phyloP scores from a whole-genome alignment of 1,284 basidiomycete genomes.

The Leccinum fallax region DNA sequence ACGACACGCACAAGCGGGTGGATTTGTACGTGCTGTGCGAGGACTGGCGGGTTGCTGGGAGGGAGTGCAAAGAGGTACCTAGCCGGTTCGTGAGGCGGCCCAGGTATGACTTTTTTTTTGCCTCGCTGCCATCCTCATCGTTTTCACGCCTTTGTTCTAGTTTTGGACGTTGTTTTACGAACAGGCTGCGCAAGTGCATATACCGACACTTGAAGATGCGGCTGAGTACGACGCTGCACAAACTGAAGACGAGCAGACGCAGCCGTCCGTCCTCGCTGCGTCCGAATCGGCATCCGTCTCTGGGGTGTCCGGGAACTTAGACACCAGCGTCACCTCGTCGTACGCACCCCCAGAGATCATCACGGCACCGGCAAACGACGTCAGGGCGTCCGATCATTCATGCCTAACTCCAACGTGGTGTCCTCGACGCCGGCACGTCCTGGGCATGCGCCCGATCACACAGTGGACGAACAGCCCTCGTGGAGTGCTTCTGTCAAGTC shows the following conservation, averaged over 20 bases:
- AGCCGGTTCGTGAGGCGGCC: conserved; percentile 86
- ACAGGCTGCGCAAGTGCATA: conserved; percentile 83
- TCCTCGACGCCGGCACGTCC: conserved; percentile 72
- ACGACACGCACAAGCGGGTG: conserved; percentile 77
- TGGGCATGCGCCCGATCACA: conserved; percentile 40
- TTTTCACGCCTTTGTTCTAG: conserved; percentile 40
- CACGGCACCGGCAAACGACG: conserved; percentile 2
- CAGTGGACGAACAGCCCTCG: conserved; percentile 51
- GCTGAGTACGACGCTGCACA: conserved; percentile 59
- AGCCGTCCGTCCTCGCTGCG: conserved; percentile 25
- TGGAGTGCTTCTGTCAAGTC: conserved; percentile 75
- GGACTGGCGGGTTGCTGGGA: conserved; percentile 86
- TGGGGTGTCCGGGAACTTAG: background rate
- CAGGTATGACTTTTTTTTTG: conserved; percentile 49
- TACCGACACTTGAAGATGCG: conserved; percentile 66
- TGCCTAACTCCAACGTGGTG: conserved; percentile 62
- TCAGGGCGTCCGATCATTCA: conserved; percentile 69
- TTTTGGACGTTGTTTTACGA: conserved; percentile 98
- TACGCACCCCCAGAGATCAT: background rate
- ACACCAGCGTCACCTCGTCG: background rate
- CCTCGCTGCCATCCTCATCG: background rate
- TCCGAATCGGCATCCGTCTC: conserved; percentile 19
- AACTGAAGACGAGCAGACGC: conserved; percentile 46
- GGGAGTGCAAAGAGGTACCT: conserved; percentile 78
- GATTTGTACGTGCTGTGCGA: conserved; percentile 68